Evolutionary conservation across 2,329 filamentous ascomycete species (phyloP).

Genomic region (Cladobotryum mycophilum): DNA sequence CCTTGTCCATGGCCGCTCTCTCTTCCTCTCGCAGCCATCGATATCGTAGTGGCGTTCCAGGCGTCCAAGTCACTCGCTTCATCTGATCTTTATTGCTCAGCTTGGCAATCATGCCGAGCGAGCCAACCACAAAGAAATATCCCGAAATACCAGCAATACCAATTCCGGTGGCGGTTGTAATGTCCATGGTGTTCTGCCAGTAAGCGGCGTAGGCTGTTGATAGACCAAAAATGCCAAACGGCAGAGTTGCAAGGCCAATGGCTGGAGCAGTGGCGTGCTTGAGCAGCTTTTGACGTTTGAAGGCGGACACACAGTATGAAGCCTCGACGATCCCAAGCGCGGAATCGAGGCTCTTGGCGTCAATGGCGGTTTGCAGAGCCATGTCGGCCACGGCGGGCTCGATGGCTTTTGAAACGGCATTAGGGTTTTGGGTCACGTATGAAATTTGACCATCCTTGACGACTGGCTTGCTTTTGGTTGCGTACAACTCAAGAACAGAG

Average conservation of each 20-base stretch:
- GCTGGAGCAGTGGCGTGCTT: constrained; percentile 57
- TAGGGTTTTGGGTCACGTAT: constrained; percentile 60
- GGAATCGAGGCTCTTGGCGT: constrained; percentile 68
- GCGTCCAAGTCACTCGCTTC: constrained; percentile 84
- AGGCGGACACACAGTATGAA: constrained; percentile 61
- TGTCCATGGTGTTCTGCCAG: constrained; percentile 66
- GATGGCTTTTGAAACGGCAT: constrained; percentile 64
- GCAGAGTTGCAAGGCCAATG: constrained; percentile 51
- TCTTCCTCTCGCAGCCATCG: constrained; percentile 90
- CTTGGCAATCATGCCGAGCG: constrained; percentile 75
- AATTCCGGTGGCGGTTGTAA: constrained; percentile 65
- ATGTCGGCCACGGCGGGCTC: constrained; percentile 61
- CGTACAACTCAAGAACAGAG: constrained; percentile 73
- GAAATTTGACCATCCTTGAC: constrained; percentile 52
- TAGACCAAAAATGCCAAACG: constrained; percentile 62
- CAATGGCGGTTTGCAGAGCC: constrained; percentile 75
- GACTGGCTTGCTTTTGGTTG: constrained; percentile 69
- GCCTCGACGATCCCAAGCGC: constrained; percentile 70
- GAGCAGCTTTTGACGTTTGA: constrained; percentile 60
- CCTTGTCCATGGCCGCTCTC: constrained; percentile 74
- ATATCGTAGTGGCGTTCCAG: constrained; percentile 70
- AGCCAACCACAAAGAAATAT: constrained; percentile 75
- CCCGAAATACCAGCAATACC: constrained; percentile 75
- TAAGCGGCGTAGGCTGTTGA: constrained; percentile 46
- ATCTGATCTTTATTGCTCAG: constrained; percentile 92